phyloP scores from a whole-genome alignment of 257 asterid species.

The Solanum peruvianum region DNA sequence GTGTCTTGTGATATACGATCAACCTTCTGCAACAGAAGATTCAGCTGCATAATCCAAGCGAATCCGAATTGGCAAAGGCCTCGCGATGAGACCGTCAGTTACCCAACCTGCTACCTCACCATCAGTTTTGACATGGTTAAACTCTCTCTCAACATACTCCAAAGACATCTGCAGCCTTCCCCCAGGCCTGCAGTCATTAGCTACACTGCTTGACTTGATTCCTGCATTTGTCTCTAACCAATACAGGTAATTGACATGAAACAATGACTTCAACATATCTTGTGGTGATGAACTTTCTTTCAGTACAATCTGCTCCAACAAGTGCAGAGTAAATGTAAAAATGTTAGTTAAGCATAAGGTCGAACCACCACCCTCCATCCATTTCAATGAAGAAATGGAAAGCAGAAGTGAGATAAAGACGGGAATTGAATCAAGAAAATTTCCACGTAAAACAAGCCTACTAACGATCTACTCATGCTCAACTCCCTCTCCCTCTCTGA shows the following conservation, averaged over 20 bases:
- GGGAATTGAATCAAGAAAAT: neutral
- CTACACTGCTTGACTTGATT: conserved; percentile 32
- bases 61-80: conserved; percentile 71
- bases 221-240: conserved; percentile 95
- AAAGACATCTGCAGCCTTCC: conserved; percentile 76
- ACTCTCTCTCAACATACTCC: conserved; percentile 64
- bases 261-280: conserved; percentile 85
- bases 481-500: neutral
- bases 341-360: neutral
- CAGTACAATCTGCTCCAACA: conserved; percentile 53
- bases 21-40: conserved; percentile 27
- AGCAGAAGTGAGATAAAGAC: neutral
- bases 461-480: neutral
- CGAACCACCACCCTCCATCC: neutral
- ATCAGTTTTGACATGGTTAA: conserved; percentile 58
- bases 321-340: neutral
- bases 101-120: conserved; percentile 73
- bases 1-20: neutral
- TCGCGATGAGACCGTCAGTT: conserved; percentile 68
- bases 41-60: conserved; percentile 26
- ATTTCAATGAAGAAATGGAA: neutral
- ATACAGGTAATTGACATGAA: conserved; percentile 72
- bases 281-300: conserved; percentile 70
- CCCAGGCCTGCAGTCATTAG: conserved; percentile 66
- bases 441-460: neutral